Base-by-base conservation (phyloP, 2,329 filamentous ascomycete genomes). In the Fusarium albidum region DNA sequence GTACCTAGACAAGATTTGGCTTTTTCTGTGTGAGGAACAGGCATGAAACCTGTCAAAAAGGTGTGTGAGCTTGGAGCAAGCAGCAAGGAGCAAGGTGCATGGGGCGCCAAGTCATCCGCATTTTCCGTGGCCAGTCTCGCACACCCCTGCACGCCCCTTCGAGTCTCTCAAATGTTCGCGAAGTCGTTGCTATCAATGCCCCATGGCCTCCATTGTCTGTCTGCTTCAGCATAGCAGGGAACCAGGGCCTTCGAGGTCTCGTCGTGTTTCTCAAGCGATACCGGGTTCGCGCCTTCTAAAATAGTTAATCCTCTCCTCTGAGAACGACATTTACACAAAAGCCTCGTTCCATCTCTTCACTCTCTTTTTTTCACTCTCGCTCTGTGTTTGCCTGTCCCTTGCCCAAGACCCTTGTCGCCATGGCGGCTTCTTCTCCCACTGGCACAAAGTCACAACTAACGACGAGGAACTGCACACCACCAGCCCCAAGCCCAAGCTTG, bases 51-150 rank as follows among this genome's bases (percentile, higher is more conserved):
- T 47, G 52, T 52, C 33, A 40, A 39, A 39, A 51, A 55, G 40
- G 55, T 14, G 38, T 47, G 37, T 41, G 55, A 52, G 38, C 51
- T 49, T 52, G 29, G 42, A 40, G 33, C 12, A 35, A 17, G 18
- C 12, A 33, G 18, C 51, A 41, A 35, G 45, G 57, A 47, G 49
- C 60, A 49, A 53, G 49, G 47, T 61, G 42, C 53, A 53, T 56
- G 61, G 61, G 61, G 52, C 56, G 57, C 63, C 64, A 67, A 51
- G 60, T 66, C 65, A 69, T 68, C 66, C 61, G 59, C 59, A 65
- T 67, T 65, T 65, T 52, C 63, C 57, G 61, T 63, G 57, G 48
- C 64, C 61, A 59, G 4, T 65, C 56, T 59, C 57, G 48, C 59
- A 62, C 64, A 66, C 61, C 59, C 55, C 59, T 62, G 47, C 50